Percentiles rank a stretch among this genome's conserved stretches.
These are phyloP conservation scores for Penicillium sp. DNA, from an alignment of 2,329 filamentous ascomycete genomes.

Conservation along the genomic window DNA sequence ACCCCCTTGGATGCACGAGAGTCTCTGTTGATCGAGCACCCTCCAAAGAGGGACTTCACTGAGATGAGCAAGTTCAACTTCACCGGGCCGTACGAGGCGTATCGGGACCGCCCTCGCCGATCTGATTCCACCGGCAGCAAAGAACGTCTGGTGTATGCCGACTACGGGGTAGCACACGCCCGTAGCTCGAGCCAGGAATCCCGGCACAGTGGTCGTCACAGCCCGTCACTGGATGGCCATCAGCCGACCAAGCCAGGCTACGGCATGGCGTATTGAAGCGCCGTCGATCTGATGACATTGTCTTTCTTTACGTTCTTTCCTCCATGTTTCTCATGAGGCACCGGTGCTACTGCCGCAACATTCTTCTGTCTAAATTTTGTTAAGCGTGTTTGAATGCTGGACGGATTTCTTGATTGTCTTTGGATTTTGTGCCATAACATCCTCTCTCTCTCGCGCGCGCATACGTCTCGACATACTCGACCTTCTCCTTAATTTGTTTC, in stretches of 20 bases:
- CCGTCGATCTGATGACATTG: slow-evolving; percentile 9
- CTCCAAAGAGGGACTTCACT: slow-evolving; percentile 33
- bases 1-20: slow-evolving; percentile 76
- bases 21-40: slow-evolving; percentile 64
- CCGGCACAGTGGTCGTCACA: slow-evolving; percentile 22
- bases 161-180: slow-evolving; percentile 27
- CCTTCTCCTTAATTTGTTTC: slow-evolving; percentile 5
- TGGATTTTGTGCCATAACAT: slow-evolving; percentile 6
- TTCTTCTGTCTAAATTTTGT: slow-evolving; percentile 10
- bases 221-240: slow-evolving; percentile 31
- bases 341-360: slow-evolving; percentile 2
- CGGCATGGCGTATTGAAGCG: slow-evolving; percentile 31
- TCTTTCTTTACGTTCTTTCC: slow-evolving; percentile 4
- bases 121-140: slow-evolving; percentile 31
- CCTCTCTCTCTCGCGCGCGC: neutral
- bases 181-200: slow-evolving; percentile 28
- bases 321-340: neutral
- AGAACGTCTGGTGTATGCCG: slow-evolving; percentile 31
- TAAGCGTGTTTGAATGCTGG: slow-evolving; percentile 24
- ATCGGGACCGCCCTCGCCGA: slow-evolving; percentile 31
- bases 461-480: slow-evolving; percentile 2
- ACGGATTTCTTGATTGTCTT: slow-evolving; percentile 4
- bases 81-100: slow-evolving; percentile 39
- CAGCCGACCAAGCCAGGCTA: slow-evolving; percentile 30
- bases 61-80: slow-evolving; percentile 42